Evolutionary conservation across 1,284 basidiomycete genomes (phyloP).

Genomic region (Phylloboletellus chloephorus): DNA sequence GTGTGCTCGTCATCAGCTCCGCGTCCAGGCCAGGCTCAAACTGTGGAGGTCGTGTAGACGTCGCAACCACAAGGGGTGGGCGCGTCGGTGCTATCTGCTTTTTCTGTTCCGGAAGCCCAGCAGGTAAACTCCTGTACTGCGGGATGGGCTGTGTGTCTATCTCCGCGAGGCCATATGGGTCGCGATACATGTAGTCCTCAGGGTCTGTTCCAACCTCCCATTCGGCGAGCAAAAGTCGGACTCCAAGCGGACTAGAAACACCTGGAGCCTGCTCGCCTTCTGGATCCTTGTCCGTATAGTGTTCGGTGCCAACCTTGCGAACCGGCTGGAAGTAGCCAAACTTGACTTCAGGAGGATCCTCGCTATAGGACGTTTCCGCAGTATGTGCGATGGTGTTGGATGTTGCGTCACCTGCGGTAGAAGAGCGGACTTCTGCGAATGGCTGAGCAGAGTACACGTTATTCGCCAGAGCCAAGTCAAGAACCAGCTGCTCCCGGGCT

Average conservation of each 20-base stretch:
- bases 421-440: slow-evolving; percentile 29
- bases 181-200: slow-evolving; percentile 44
- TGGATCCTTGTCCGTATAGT: slow-evolving; percentile 24
- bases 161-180: slow-evolving; percentile 47
- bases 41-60: slow-evolving; percentile 19
- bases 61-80: slow-evolving; percentile 36
- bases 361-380: slow-evolving; percentile 49
- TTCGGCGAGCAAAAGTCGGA: slow-evolving; percentile 57
- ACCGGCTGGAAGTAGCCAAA: slow-evolving; percentile 60
- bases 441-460: slow-evolving; percentile 49
- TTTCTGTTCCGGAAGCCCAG: slow-evolving; percentile 16
- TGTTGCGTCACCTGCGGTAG: slow-evolving; percentile 27
- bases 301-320: slow-evolving; percentile 25
- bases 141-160: slow-evolving; percentile 16
- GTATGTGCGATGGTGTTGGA: slow-evolving; percentile 45
- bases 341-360: slow-evolving; percentile 48
- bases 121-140: slow-evolving; percentile 13
- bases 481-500: slow-evolving; percentile 53
- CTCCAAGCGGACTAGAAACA: slow-evolving; percentile 42
- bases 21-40: slow-evolving; percentile 11
- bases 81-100: slow-evolving; percentile 17
- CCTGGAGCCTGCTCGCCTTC: slow-evolving; percentile 16
- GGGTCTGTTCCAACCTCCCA: slow-evolving; percentile 58
- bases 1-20: slow-evolving; percentile 54
- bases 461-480: slow-evolving; percentile 58